Evolutionary conservation across 2,329 filamentous ascomycete genomes (phyloP), one percentile per base, ranked within the genome.

Genomic region (Alternaria infectoria): DNA sequence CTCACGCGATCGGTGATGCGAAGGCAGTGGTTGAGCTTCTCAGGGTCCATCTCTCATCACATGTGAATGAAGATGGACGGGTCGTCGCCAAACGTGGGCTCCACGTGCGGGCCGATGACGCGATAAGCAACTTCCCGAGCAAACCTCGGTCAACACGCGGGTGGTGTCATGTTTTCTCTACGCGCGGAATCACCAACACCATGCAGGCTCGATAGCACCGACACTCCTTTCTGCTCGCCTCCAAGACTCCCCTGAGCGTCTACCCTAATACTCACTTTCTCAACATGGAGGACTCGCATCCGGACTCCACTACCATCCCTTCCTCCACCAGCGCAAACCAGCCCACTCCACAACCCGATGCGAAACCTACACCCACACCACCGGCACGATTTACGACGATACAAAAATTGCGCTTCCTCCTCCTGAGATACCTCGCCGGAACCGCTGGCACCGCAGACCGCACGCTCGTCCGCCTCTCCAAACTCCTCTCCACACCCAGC

Each of bases 401-500:
- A 46, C 68, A 61, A 57, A 71, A 60, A 26, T 47, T 71, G 21
- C 70, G 62, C 40, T 60, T 61, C 58, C 21, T 67, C 4, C 56
- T 76, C 52, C 52, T 71, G 7, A 73, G 68, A 47, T 58, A 62
- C 45, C 51, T 74, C 36, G 28, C 58, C 6, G 73, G 68, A 36
- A 56, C 72, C 30, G 67, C 73, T 43, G 65, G 47, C 59, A 62
- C 66, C 11, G 71, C 76, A 44, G 80, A 82, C 70, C 64, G 61
- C 55, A 72, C 63, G 19, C 67, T 81, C 30, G 55, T 73, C 56
- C 79, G 75, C 65, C 73, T 82, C 46, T 69, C 75, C 5, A 68
- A 66, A 50, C 70, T 82, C 44, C 72, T 84, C 57, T 81, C 80
- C 49, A 81, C 78, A 21, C 77, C 81, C 17, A 56, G 72, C 17